Percentiles rank a stretch among this genome's conserved stretches.
Evolutionary conservation across 2,329 filamentous ascomycete genomes (phyloP).

Genomic region (Fusarium secorum): DNA sequence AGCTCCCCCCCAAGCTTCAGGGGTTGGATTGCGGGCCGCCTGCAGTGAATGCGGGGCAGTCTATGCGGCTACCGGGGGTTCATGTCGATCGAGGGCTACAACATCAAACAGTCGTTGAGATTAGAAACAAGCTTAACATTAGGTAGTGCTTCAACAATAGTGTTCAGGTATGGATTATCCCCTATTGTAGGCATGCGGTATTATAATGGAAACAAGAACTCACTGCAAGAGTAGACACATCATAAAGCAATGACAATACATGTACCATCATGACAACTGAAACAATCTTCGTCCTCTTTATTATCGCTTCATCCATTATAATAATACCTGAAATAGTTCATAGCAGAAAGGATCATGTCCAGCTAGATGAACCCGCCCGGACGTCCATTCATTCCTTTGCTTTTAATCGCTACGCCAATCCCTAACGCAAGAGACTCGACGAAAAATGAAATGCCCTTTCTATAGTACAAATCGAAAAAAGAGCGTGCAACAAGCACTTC

Average conservation of each 20-base stretch:
- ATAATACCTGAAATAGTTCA: conserved; percentile 6
- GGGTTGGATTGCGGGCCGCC: conserved; percentile 19
- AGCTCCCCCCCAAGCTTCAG: conserved; percentile 12
- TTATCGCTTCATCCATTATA: conserved; percentile 2
- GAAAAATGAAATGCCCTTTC: conserved; percentile 20
- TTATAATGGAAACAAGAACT: neutral
- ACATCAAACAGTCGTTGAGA: neutral
- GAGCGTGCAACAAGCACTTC: conserved; percentile 6
- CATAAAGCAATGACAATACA: neutral
- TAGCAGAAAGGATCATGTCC: neutral
- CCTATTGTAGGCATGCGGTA: too few relatives aligned
- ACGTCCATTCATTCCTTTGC: conserved; percentile 17
- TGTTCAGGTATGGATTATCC: neutral
- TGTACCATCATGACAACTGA: neutral
- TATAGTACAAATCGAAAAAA: conserved; percentile 34
- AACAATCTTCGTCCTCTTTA: conserved; percentile 1
- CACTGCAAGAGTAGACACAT: neutral
- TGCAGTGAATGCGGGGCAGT: conserved; percentile 28
- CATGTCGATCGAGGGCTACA: conserved; percentile 2
- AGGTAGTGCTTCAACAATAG: neutral
- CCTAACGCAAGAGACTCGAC: conserved; percentile 18
- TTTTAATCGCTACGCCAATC: conserved; percentile 25
- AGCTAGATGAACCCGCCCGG: neutral
- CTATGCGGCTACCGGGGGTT: conserved; percentile 21
- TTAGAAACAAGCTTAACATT: neutral